Evolutionary conservation across 2,329 filamentous ascomycete genomes (phyloP).

Genomic region (Septoria petroselini): DNA sequence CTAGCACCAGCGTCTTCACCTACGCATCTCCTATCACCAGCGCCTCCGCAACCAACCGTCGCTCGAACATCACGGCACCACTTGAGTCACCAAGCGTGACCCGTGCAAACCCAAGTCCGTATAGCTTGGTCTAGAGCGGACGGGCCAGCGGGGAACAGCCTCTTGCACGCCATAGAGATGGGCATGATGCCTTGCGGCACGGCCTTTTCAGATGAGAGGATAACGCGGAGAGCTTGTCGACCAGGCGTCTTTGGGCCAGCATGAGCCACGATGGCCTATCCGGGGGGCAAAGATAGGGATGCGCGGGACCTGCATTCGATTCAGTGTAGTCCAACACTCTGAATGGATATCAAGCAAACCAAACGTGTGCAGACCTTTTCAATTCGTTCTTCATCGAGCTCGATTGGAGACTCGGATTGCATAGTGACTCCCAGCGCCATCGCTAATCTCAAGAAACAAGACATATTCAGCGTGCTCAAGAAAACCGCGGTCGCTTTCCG

Average conservation of each 20-base stretch:
- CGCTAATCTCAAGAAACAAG: constrained; percentile 12
- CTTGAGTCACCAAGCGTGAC: constrained; percentile 4
- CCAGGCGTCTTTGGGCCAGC: constrained; percentile 3
- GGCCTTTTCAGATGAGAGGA: constrained; percentile 1
- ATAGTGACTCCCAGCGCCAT: constrained; percentile 9
- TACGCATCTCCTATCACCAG: constrained; percentile 4
- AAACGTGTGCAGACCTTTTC: background rate
- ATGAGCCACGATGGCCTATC: constrained; percentile 7
- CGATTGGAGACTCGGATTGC: constrained; percentile 1
- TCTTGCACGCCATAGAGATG: background rate
- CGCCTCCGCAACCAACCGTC: constrained; percentile 1
- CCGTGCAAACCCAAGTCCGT: background rate
- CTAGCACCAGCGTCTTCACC: background rate
- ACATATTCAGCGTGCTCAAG: background rate
- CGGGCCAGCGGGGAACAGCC: background rate
- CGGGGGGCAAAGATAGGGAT: constrained; percentile 5
- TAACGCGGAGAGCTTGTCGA: constrained; percentile 11
- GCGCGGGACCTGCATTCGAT: constrained; percentile 12
- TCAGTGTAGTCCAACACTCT: constrained; percentile 11
- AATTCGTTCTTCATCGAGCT: background rate
- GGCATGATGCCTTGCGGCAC: background rate
- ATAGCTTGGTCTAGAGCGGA: background rate
- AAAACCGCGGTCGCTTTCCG: constrained; percentile 22
- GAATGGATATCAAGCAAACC: background rate
- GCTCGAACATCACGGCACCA: constrained; percentile 1